Evolutionary conservation across 768 basidiomycete genomes (phyloP), one percentile per base, ranked within the genome.

Genomic region (Lactifluus subvellereus): DNA sequence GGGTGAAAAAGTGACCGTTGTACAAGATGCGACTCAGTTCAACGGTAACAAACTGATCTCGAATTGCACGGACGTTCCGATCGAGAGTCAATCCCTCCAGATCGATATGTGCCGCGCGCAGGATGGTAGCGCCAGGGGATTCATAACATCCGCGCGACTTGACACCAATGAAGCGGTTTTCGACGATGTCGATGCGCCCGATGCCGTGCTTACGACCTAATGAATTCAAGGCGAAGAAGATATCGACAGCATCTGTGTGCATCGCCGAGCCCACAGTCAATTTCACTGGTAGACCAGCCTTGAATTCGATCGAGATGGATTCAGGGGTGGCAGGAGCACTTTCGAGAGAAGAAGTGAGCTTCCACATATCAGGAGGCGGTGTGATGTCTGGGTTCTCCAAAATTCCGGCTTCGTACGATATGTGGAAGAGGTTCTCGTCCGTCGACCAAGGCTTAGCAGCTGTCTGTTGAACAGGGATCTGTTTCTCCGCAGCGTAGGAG

Each of bases 141-240:
- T 99, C 97, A 80, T 99, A 99, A 79, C 97, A 99, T n/a, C 97
- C 97, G 37, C 97, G 91, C 53, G 91, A 94, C 77, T 98, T 99
- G 73, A 99, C 97, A 60, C 97, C 97, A 73, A 98, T 98, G 80
- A 97, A 99, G 58, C 97, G 84, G 80, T 99, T 99, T 80, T 99
- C 96, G 72, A 99, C 97, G 71, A 99, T 98, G 74, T 99, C 97
- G 77, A 98, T 90, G 63, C 97, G 86, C 33, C 97, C 96, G 66
- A 99, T 84, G 68, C 95, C 97, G 76, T 99, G 96, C 73, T 91
- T 92, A 67, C 96, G 82, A 40, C 89, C 97, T 64, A 98, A 86
- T 1, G 89, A 79, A 78, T 99, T 99, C 71, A 99, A 85, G 5
- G 80, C 82, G 67, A 89, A 76, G 86, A 98, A 98, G 72, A 99